These are phyloP conservation scores for Penicillium sclerotigenum DNA, from an alignment of 2,329 filamentous ascomycete species.

Conservation along the genomic window DNA sequence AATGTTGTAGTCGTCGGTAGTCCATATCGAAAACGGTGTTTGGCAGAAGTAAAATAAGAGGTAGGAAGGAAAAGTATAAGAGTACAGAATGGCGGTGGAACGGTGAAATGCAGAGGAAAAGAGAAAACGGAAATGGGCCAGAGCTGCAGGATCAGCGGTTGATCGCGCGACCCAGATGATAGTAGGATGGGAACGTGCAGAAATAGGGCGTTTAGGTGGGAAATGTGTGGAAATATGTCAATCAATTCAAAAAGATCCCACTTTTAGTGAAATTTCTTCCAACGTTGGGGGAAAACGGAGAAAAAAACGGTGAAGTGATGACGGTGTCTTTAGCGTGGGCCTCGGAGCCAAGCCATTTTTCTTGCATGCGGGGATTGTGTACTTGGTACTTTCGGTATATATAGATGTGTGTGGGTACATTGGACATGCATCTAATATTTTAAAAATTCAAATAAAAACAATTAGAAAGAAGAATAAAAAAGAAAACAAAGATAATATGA, in stretches of 20 bases:
- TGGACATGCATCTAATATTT: not conserved
- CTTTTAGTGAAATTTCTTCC: slow-evolving; percentile 1
- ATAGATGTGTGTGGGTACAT: slow-evolving; percentile 8
- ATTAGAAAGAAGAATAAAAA: too few species aligned
- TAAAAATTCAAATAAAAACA: too few species aligned
- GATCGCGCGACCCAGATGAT: slow-evolving; percentile 22
- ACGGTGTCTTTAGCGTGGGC: slow-evolving; percentile 19
- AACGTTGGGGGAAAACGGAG: slow-evolving; percentile 11
- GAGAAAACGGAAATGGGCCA: slow-evolving; percentile 1
- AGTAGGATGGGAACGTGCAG: slow-evolving; percentile 15
- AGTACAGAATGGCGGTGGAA: slow-evolving; percentile 17
- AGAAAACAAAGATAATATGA: too few species aligned
- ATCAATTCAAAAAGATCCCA: not conserved
- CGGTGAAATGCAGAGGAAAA: not conserved
- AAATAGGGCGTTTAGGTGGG: slow-evolving; percentile 1
- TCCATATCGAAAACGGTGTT: slow-evolving; percentile 21
- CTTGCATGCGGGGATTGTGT: slow-evolving; percentile 21
- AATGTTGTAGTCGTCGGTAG: slow-evolving; percentile 27
- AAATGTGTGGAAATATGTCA: not conserved
- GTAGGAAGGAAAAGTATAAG: not conserved
- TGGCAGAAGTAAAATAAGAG: slow-evolving; percentile 1
- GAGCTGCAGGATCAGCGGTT: slow-evolving; percentile 21
- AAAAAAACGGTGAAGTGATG: slow-evolving; percentile 27
- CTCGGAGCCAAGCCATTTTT: slow-evolving; percentile 18
- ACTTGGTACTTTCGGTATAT: not conserved